Evolutionary conservation across 768 basidiomycete genomes (phyloP).

Genomic region (Agaricus subrufescens): DNA sequence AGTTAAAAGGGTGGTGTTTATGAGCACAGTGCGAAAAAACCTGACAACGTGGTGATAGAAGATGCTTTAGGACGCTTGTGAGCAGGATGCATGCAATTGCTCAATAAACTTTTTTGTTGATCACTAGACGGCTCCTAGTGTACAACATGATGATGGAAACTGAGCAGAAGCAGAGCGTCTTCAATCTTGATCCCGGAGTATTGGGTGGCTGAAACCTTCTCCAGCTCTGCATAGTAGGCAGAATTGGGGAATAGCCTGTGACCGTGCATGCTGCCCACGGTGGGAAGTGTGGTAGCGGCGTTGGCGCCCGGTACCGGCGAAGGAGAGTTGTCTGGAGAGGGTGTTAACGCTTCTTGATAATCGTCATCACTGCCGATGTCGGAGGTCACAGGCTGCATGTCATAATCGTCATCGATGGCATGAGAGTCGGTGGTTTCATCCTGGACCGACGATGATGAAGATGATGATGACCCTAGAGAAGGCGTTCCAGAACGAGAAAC

Average conservation of each 20-base stretch:
- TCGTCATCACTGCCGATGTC: slow-evolving; percentile 69
- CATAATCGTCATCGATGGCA: slow-evolving; percentile 31
- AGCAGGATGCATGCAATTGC: neutral
- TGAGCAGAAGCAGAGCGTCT: slow-evolving; percentile 69
- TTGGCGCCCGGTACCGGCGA: slow-evolving; percentile 22
- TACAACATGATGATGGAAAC: slow-evolving; percentile 57
- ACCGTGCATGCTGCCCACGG: slow-evolving; percentile 9
- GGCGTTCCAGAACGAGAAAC: slow-evolving; percentile 53
- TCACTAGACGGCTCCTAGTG: neutral
- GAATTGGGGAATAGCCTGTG: slow-evolving; percentile 24
- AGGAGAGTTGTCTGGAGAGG: slow-evolving; percentile 50
- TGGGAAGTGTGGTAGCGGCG: slow-evolving; percentile 21
- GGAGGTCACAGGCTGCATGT: slow-evolving; percentile 36
- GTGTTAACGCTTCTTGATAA: slow-evolving; percentile 70
- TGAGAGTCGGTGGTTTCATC: slow-evolving; percentile 49
- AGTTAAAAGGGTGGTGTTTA: too few relatives aligned
- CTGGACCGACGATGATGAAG: slow-evolving; percentile 40
- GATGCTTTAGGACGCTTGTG: neutral
- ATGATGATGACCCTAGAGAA: slow-evolving; percentile 36
- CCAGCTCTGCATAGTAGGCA: slow-evolving; percentile 38
- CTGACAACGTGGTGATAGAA: neutral
- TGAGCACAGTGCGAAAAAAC: too few relatives aligned
- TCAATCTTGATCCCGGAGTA: slow-evolving; percentile 61
- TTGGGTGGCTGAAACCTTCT: slow-evolving; percentile 38
- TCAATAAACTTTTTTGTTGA: neutral